Conservation (phyloP, 148 eudicot genomes). For the Chenopodium suecicum region DNA sequence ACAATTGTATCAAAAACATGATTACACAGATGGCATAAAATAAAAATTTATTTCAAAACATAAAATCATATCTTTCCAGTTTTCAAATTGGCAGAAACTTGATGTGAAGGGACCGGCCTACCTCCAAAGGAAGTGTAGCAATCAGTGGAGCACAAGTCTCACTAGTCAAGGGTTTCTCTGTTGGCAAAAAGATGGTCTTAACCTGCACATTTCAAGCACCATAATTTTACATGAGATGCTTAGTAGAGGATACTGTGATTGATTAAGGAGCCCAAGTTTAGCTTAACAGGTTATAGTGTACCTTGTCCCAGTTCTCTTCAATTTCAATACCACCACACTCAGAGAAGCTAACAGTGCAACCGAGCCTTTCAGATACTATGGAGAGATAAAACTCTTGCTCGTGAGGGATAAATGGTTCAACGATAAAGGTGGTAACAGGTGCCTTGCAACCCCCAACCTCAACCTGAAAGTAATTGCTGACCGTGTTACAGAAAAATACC, state of each 20-base stretch:
- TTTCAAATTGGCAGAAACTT: not conserved
- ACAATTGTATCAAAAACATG: not conserved
- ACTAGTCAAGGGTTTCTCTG: constrained; percentile 49
- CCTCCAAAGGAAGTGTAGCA: constrained; percentile 85
- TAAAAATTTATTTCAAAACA: not conserved
- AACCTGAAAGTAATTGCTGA: constrained; percentile 39
- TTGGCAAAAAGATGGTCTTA: constrained; percentile 61
- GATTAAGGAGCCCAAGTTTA: constrained; percentile 11
- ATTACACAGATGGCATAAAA: not conserved
- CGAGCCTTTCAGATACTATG: constrained; percentile 78
- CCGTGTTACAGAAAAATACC: not conserved
- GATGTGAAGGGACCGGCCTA: constrained; percentile 21
- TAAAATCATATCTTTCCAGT: not conserved
- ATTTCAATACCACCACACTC: constrained; percentile 90
- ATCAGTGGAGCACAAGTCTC: constrained; percentile 76
- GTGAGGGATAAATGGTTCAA: constrained; percentile 81
- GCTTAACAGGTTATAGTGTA: constrained; percentile 11
- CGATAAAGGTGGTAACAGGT: constrained; percentile 75
- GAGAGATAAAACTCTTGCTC: constrained; percentile 71
- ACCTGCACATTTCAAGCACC: constrained; percentile 43
- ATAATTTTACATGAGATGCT: not conserved
- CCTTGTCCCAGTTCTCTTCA: constrained; percentile 95
- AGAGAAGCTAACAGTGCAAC: constrained; percentile 69
- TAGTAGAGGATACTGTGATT: not conserved
- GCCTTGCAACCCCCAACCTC: constrained; percentile 84